These are phyloP conservation scores for Starmera stellimalicola DNA, from an alignment of 1,139 yeast species.

Conservation along the genomic window DNA sequence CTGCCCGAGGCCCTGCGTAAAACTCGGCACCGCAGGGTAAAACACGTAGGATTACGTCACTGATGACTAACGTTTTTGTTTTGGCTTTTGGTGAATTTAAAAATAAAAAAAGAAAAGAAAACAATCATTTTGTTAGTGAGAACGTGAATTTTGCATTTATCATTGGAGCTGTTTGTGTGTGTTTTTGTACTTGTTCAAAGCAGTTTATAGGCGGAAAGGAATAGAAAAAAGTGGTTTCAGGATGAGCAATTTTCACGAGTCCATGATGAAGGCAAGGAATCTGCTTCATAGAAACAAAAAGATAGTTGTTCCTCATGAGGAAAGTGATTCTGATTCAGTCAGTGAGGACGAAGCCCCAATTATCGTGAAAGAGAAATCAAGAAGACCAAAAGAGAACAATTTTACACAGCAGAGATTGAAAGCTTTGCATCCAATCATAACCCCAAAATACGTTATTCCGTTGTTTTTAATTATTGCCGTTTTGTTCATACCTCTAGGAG, in stretches of 20 bases:
- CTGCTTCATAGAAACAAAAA: constrained; percentile 12
- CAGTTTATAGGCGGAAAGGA: too few species aligned
- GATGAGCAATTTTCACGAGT: constrained; percentile 1
- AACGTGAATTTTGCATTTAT: too few species aligned
- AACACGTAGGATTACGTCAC: too few species aligned
- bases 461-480: constrained; percentile 65
- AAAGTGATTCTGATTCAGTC: constrained; percentile 29
- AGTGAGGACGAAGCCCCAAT: constrained; percentile 27
- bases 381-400: constrained; percentile 44
- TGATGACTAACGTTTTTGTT: too few species aligned
- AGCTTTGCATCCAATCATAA: constrained; percentile 69
- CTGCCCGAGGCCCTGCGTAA: too few species aligned
- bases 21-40: too few species aligned
- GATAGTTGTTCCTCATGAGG: constrained; percentile 16
- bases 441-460: constrained; percentile 86
- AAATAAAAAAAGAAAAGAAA: too few species aligned
- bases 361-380: constrained; percentile 25
- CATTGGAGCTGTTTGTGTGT: too few species aligned
- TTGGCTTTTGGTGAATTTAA: too few species aligned
- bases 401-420: constrained; percentile 57
- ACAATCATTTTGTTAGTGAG: too few species aligned
- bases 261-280: constrained; percentile 14
- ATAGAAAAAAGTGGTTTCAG: too few species aligned
- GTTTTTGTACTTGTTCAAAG: too few species aligned
- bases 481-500: constrained; percentile 88